These are phyloP conservation scores for Rhodosporidiobolus sp. DNA, from an alignment of 768 basidiomycete genomes.

Conservation along the genomic window DNA sequence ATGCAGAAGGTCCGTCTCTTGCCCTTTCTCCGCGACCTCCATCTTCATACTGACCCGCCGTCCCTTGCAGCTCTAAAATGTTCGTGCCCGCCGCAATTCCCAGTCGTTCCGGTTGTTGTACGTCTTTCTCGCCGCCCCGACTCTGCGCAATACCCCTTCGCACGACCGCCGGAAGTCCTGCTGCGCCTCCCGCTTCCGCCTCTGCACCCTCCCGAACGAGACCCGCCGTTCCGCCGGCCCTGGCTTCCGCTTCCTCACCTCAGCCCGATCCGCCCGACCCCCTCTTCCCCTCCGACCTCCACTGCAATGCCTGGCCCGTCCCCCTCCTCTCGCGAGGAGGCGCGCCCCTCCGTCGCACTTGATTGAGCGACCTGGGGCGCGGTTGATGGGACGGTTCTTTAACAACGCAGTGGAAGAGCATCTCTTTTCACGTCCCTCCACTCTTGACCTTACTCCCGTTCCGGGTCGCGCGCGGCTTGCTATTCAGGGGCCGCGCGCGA, in stretches of 20 bases:
- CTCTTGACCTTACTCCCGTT: conserved; percentile 23
- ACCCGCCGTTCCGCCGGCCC: too few species aligned
- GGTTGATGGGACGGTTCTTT: conserved; percentile 16
- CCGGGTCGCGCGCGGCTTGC: neutral
- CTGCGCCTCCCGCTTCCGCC: neutral
- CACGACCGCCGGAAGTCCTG: too few species aligned
- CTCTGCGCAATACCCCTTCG: too few species aligned
- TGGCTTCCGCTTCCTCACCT: too few species aligned
- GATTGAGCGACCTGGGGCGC: conserved; percentile 6
- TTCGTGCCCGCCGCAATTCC: too few species aligned
- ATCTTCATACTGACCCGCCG: neutral
- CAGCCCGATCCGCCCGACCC: neutral
- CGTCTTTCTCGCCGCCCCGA: neutral
- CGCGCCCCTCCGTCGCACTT: conserved; percentile 7
- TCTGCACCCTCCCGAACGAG: neutral
- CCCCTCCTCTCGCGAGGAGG: conserved; percentile 22
- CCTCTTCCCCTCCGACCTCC: neutral
- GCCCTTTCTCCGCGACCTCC: neutral
- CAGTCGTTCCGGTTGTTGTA: conserved; percentile 8
- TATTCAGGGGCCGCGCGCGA: neutral
- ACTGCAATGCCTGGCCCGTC: conserved; percentile 33
- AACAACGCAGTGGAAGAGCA: conserved; percentile 25
- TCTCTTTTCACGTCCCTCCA: conserved; percentile 27
- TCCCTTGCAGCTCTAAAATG: neutral
- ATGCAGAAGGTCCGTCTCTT: conserved; percentile 27